Conservation (phyloP, 805 yeast species). For the Candida morakotiae region DNA sequence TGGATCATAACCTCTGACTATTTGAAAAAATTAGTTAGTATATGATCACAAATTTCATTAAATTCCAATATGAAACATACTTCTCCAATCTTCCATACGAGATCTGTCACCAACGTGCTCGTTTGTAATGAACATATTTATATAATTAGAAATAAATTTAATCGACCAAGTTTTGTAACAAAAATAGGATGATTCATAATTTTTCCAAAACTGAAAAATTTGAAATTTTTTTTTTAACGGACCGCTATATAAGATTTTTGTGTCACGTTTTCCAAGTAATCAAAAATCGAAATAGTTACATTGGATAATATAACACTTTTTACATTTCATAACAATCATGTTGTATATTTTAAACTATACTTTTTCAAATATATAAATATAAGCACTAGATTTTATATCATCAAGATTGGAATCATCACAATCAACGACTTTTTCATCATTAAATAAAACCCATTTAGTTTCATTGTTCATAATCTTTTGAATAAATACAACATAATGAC, state of each 20-base stretch:
- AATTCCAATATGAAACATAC: conserved; percentile 37
- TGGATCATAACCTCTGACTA: conserved; percentile 82
- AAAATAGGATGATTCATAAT: neutral
- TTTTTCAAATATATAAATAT: conserved; percentile 41
- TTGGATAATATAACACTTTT: neutral
- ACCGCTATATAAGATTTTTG: neutral
- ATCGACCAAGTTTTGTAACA: neutral
- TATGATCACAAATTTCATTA: too few relatives aligned
- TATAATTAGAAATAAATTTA: neutral
- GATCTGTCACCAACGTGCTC: conserved; percentile 79
- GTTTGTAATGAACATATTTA: conserved; percentile 76
- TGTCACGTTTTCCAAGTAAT: conserved; percentile 1
- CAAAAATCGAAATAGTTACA: neutral
- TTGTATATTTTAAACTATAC: neutral
- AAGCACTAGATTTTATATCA: conserved; percentile 46
- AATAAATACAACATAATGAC: conserved; percentile 84
- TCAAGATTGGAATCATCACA: conserved; percentile 40
- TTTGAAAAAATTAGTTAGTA: conserved; percentile 13
- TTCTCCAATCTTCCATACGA: conserved; percentile 54
- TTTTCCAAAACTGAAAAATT: neutral
- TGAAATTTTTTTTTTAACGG: neutral
- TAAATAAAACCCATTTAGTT: conserved; percentile 69
- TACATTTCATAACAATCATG: neutral
- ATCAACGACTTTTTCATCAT: conserved; percentile 82
- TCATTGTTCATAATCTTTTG: conserved; percentile 36